Evolutionary conservation across 495 filamentous ascomycete genomes (phyloP).

Genomic region (Aspergillus panamensis): DNA sequence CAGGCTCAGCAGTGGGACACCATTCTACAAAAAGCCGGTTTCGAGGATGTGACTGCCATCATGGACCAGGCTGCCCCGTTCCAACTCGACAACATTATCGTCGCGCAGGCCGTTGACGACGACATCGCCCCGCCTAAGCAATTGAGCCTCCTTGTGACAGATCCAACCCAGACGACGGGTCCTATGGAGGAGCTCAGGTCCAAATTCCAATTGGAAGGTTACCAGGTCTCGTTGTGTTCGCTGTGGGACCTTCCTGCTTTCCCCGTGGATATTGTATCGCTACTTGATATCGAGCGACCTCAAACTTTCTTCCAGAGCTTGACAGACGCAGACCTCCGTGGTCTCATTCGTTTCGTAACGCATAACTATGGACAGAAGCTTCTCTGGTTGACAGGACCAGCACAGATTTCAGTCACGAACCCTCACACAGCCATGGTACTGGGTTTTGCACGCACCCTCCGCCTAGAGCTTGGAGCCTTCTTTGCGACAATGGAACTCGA

Average conservation of each 20-base stretch:
- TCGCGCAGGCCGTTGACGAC: background rate
- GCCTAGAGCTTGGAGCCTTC: conserved; percentile 35
- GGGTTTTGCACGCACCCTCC: conserved; percentile 41
- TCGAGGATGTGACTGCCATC: background rate
- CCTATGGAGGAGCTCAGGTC: background rate
- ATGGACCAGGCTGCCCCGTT: background rate
- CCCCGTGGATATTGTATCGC: conserved; percentile 30
- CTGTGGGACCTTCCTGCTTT: conserved; percentile 22
- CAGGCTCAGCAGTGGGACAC: conserved; percentile 27
- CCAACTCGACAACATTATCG: background rate
- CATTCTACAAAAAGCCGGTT: background rate
- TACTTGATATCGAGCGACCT: conserved; percentile 30
- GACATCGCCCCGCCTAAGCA: background rate
- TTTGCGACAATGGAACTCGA: conserved; percentile 45
- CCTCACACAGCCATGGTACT: conserved; percentile 35
- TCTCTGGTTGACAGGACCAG: conserved; percentile 41
- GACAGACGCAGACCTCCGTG: conserved; percentile 6
- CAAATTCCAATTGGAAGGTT: background rate
- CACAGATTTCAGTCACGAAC: conserved; percentile 36
- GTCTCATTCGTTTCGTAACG: conserved; percentile 20
- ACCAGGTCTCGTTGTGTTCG: conserved; percentile 2
- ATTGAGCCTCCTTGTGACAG: background rate
- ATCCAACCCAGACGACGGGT: background rate
- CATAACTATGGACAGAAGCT: conserved; percentile 3
- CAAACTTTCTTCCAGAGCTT: conserved; percentile 28